Evolutionary conservation across 129 eudicot species (phyloP).

Genomic region (Sambucus nigra): DNA sequence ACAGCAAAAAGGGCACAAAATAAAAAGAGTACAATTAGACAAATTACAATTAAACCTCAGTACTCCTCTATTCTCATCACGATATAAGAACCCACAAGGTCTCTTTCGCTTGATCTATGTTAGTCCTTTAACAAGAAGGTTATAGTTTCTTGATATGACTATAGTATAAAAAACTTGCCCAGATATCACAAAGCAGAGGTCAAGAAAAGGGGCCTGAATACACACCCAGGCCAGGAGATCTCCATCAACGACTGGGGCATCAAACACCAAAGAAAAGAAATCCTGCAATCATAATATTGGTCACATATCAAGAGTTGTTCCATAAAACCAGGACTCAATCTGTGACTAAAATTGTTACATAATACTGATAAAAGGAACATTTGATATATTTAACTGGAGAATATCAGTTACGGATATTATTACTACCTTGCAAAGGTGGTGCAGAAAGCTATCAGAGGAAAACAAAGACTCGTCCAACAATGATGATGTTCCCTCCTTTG

Average conservation of each 20-base stretch:
- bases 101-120: neutral
- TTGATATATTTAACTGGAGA: neutral
- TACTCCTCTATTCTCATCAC: neutral
- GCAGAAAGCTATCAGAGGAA: constrained; percentile 74
- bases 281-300: constrained; percentile 41
- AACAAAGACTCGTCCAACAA: constrained; percentile 80
- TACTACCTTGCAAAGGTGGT: constrained; percentile 78
- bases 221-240: constrained; percentile 86
- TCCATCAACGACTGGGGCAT: constrained; percentile 80
- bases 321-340: neutral
- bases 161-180: neutral
- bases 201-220: constrained; percentile 7
- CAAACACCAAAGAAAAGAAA: constrained; percentile 74
- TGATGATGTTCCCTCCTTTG: constrained; percentile 36
- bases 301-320: neutral
- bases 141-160: neutral
- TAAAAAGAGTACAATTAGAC: no score
- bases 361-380: neutral
- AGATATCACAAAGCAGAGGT: constrained; percentile 1
- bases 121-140: neutral
- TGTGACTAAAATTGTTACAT: no score
- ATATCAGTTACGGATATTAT: neutral
- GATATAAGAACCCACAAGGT: neutral
- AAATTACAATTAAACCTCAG: neutral
- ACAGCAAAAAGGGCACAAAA: no score